phyloP scores from a whole-genome alignment of 805 yeast genomes.

The Candida multigemmis region DNA sequence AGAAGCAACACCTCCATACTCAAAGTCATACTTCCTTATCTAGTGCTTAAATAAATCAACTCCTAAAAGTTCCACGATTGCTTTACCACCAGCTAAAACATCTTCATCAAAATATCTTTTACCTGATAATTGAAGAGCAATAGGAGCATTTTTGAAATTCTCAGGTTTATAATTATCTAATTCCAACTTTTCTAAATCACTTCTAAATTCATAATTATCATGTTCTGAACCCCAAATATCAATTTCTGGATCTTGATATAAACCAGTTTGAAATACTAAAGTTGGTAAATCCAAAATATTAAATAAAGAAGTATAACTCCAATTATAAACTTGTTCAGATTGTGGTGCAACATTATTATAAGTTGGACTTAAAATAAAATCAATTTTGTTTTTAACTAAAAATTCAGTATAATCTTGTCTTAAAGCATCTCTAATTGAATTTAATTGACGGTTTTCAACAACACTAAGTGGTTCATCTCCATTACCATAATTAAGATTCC shows the following conservation, averaged over 20 bases:
- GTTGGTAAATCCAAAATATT: constrained; percentile 67
- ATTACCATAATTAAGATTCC: constrained; percentile 49
- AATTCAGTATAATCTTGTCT: constrained; percentile 48
- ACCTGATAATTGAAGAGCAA: constrained; percentile 44
- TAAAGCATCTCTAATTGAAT: constrained; percentile 45
- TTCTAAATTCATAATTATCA: constrained; percentile 29
- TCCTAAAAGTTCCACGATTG: constrained; percentile 26
- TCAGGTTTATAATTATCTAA: constrained; percentile 38
- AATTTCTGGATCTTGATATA: constrained; percentile 44
- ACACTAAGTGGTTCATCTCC: constrained; percentile 41
- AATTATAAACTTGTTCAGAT: constrained; percentile 53
- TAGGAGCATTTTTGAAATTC: constrained; percentile 43
- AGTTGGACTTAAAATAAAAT: constrained; percentile 60
- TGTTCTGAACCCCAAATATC: constrained; percentile 38
- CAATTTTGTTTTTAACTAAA: constrained; percentile 47
- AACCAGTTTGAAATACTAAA: constrained; percentile 53
- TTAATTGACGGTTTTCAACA: constrained; percentile 48
- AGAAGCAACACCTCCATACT: too few relatives aligned
- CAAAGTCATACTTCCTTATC: too few relatives aligned
- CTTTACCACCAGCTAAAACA: constrained; percentile 39
- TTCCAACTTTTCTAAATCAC: constrained; percentile 40
- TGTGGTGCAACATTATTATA: constrained; percentile 67
- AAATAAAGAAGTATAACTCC: constrained; percentile 76
- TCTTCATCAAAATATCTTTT: constrained; percentile 52
- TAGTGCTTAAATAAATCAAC: constrained; percentile 14